Conservation (phyloP, 257 asterid genomes). For the Eustoma russellianum region DNA sequence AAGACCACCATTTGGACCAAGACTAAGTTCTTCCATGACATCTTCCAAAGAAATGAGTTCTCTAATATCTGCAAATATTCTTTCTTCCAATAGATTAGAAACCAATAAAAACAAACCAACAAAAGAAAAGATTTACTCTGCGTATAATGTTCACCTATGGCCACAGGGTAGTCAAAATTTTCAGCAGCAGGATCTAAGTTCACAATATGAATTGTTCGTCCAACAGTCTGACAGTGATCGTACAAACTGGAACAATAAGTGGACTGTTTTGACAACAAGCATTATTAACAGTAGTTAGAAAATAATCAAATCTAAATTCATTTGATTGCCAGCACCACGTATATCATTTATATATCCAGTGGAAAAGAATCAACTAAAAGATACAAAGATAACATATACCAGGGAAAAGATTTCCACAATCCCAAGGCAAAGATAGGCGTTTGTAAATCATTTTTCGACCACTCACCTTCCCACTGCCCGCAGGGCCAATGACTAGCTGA, state of each 20-base stretch:
- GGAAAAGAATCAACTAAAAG: not conserved
- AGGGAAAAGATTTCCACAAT: not conserved
- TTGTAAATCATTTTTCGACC: not conserved
- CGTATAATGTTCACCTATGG: constrained; percentile 53
- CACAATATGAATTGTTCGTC: constrained; percentile 70
- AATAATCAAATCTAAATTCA: not conserved
- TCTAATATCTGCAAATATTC: constrained; percentile 55
- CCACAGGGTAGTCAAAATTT: constrained; percentile 90
- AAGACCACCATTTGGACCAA: constrained; percentile 97
- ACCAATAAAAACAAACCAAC: not conserved
- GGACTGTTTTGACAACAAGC: constrained; percentile 40
- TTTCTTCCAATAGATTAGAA: constrained; percentile 2
- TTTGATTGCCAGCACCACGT: no score
- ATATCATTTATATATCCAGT: no score
- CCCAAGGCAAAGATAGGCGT: no score
- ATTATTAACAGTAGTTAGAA: not conserved
- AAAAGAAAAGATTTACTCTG: constrained; percentile 4
- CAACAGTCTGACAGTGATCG: constrained; percentile 69
- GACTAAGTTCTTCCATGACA: constrained; percentile 89
- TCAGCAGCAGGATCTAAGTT: constrained; percentile 98
- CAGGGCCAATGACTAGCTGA: constrained; percentile 96
- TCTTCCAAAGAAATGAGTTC: constrained; percentile 84
- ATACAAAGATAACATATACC: not conserved
- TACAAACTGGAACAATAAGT: constrained; percentile 86
- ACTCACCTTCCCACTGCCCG: constrained; percentile 96